Conservation (phyloP, 306 rosid species). For the Sophora flavescens region DNA sequence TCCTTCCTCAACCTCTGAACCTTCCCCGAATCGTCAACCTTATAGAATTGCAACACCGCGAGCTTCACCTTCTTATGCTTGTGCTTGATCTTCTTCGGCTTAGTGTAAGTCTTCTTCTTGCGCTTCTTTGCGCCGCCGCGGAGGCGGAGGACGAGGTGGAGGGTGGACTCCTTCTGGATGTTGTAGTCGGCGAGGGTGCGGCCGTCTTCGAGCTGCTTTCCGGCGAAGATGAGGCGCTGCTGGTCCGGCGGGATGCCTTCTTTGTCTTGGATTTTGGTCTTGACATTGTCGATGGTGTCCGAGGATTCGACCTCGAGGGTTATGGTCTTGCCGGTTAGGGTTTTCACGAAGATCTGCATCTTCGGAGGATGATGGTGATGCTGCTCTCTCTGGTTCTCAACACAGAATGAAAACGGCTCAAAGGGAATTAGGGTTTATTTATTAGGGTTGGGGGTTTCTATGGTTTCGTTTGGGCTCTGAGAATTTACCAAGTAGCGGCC, state of each 20-base stretch:
- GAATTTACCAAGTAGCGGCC: too few species aligned
- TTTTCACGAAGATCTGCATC: constrained; percentile 33
- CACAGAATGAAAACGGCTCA: neutral
- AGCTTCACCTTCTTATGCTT: constrained; percentile 43
- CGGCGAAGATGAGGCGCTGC: constrained; percentile 51
- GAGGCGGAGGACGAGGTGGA: constrained; percentile 48
- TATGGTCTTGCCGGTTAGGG: constrained; percentile 38
- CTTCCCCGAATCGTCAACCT: constrained; percentile 47
- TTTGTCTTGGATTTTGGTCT: constrained; percentile 32
- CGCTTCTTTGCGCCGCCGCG: constrained; percentile 54
- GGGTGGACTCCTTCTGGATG: constrained; percentile 53
- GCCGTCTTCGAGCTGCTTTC: constrained; percentile 48
- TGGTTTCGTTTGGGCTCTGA: too few species aligned
- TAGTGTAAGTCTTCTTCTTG: constrained; percentile 54
- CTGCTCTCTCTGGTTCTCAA: neutral
- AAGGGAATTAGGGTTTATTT: neutral
- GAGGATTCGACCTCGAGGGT: constrained; percentile 51
- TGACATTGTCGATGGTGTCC: constrained; percentile 35
- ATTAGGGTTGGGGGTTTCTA: neutral
- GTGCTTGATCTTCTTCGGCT: constrained; percentile 55
- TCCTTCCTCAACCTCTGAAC: constrained; percentile 53
- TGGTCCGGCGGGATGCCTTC: constrained; percentile 40
- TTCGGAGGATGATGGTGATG: neutral
- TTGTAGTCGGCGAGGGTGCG: constrained; percentile 53
- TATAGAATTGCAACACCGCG: constrained; percentile 46